Evolutionary conservation across 2,329 filamentous ascomycete species (phyloP).

Genomic region (Talaromyces piceae): DNA sequence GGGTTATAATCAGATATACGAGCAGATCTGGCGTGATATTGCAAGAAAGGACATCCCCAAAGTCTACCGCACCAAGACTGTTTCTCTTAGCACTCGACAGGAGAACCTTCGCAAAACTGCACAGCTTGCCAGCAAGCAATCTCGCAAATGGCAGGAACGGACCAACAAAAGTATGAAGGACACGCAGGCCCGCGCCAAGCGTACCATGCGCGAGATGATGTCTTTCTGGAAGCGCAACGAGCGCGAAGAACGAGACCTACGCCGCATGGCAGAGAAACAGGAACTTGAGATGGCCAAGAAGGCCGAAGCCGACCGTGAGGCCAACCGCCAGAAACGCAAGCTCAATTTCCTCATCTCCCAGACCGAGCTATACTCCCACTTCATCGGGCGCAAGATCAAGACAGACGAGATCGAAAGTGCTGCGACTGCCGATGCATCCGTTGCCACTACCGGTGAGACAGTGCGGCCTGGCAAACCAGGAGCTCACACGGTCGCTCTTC

Average conservation of each 20-base stretch:
- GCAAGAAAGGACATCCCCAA: constrained; percentile 90
- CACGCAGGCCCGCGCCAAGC: constrained; percentile 90
- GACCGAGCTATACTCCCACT: constrained; percentile 97
- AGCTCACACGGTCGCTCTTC: constrained; percentile 41
- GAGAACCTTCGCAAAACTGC: constrained; percentile 98
- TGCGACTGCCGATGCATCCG: constrained; percentile 60
- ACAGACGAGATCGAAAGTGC: constrained; percentile 93
- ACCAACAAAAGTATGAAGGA: constrained; percentile 99
- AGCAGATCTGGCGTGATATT: constrained; percentile 94
- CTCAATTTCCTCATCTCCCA: constrained; percentile 99
- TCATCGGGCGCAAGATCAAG: constrained; percentile 99
- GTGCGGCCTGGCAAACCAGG: constrained; percentile 24
- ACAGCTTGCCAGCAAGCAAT: constrained; percentile 92
- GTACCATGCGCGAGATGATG: constrained; percentile 99
- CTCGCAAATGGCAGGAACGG: constrained; percentile 90
- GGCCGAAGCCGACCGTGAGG: constrained; percentile 94
- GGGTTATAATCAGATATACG: constrained; percentile 93
- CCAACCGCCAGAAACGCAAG: constrained; percentile 94
- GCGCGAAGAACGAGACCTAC: constrained; percentile 87
- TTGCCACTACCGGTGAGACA: constrained; percentile 47
- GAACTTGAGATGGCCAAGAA: constrained; percentile 95
- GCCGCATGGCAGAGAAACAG: constrained; percentile 89
- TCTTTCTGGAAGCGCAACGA: constrained; percentile 99
- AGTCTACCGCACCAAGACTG: constrained; percentile 77
- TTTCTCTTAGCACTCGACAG: constrained; percentile 76